These are phyloP conservation scores for Elaeagnus macrophylla DNA, from an alignment of 306 rosid genomes.

Conservation along the genomic window DNA sequence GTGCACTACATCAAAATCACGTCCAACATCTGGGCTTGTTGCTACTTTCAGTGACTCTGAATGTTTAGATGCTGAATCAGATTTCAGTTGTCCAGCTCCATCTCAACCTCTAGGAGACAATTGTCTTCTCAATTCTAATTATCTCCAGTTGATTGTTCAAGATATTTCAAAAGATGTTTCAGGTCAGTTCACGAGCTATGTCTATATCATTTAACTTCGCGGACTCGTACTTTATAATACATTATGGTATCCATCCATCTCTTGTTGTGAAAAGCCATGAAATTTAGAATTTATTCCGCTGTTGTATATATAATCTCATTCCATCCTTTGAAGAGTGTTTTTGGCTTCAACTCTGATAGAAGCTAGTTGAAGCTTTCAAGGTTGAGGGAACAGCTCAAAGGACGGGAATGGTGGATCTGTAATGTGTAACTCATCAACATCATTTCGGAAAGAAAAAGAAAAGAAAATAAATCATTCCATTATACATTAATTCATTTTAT, in stretches of 20 bases:
- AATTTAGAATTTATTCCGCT: too few relatives aligned
- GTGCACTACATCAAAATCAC: conserved; percentile 56
- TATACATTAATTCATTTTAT: too few relatives aligned
- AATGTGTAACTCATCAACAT: too few relatives aligned
- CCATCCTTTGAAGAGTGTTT: too few relatives aligned
- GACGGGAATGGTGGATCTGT: too few relatives aligned
- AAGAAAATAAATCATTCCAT: too few relatives aligned
- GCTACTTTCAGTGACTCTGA: conserved; percentile 78
- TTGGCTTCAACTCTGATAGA: too few relatives aligned
- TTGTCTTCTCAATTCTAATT: conserved; percentile 29
- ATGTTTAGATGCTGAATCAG: conserved; percentile 64
- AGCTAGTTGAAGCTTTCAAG: too few relatives aligned
- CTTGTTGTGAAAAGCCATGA: too few relatives aligned
- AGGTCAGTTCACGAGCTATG: conserved; percentile 40
- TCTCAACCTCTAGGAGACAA: conserved; percentile 26
- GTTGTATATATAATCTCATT: too few relatives aligned
- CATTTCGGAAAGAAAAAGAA: too few relatives aligned
- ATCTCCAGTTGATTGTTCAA: conserved; percentile 49
- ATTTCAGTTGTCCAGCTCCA: conserved; percentile 58
- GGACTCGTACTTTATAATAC: not conserved
- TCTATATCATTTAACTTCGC: not conserved
- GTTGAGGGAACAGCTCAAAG: too few relatives aligned
- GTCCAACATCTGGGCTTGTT: conserved; percentile 51
- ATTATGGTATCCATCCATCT: not conserved
- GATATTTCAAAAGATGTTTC: conserved; percentile 62